A percentile compares a stretch with the other conserved stretches of the same genome.
Evolutionary conservation across 2,329 filamentous ascomycete genomes (phyloP).

Genomic region (Pseudonectria buxi): DNA sequence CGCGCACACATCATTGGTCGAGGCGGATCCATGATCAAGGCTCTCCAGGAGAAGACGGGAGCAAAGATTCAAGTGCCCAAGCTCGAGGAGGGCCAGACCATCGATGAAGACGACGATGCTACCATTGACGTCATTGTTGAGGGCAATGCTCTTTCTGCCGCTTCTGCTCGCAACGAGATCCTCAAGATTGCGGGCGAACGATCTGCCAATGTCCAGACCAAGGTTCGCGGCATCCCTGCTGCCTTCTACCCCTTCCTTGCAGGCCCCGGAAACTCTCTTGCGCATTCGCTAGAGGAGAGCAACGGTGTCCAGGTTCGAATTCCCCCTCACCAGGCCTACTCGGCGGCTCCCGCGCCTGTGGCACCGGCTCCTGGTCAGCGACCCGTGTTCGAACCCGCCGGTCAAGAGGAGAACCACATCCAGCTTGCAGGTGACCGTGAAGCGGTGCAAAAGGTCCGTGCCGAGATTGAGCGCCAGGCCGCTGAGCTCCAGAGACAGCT

Average conservation of each 20-base stretch:
- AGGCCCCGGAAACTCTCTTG: conserved; percentile 63
- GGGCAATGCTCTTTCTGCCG: conserved; percentile 82
- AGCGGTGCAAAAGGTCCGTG: conserved; percentile 72
- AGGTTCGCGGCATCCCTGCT: conserved; percentile 75
- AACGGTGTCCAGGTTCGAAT: conserved; percentile 77
- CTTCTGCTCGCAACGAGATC: conserved; percentile 76
- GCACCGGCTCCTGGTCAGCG: conserved; percentile 55
- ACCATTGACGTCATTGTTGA: conserved; percentile 83
- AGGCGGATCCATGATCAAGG: conserved; percentile 82
- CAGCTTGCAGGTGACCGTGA: conserved; percentile 77
- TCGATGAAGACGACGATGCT: conserved; percentile 66
- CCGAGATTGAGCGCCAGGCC: conserved; percentile 72
- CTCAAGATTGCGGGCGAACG: conserved; percentile 82
- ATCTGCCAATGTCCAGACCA: conserved; percentile 72
- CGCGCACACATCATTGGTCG: conserved; percentile 90
- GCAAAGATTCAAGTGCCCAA: conserved; percentile 87
- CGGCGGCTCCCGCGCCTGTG: conserved; percentile 60
- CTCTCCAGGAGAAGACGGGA: conserved; percentile 81
- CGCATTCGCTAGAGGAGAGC: conserved; percentile 66
- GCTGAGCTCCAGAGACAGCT: conserved; percentile 70
- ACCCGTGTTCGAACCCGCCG: conserved; percentile 63
- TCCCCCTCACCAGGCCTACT: conserved; percentile 73
- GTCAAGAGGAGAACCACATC: conserved; percentile 67
- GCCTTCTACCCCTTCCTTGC: conserved; percentile 96
- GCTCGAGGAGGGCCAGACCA: conserved; percentile 54